Percentiles rank a stretch among this genome's conserved stretches.
phyloP scores from a whole-genome alignment of 805 yeast genomes.

The Wickerhamomyces hampshirensis region DNA sequence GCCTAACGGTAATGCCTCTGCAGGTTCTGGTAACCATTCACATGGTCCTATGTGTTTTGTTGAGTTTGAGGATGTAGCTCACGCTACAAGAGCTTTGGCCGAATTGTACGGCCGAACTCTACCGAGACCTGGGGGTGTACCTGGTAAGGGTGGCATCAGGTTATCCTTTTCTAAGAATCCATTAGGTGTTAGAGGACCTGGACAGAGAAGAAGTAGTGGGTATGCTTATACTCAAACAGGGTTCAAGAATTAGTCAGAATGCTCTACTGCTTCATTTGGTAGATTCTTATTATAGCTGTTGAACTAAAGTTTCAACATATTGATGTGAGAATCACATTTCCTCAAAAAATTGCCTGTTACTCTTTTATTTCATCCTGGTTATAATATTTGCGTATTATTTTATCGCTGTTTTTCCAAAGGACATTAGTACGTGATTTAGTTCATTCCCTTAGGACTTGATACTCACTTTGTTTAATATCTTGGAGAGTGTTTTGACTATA shows the following conservation, averaged over 20 bases:
- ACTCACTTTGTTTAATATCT: no score
- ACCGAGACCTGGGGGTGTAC: constrained; percentile 68
- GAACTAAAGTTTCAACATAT: no score
- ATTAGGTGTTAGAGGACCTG: constrained; percentile 85
- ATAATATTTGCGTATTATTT: no score
- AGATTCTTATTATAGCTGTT: no score
- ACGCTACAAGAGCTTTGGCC: constrained; percentile 90
- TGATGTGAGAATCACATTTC: no score
- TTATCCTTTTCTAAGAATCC: constrained; percentile 95
- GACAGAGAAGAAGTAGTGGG: constrained; percentile 36
- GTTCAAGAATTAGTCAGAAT: constrained; percentile 10
- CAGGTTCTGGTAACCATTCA: constrained; percentile 25
- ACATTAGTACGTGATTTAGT: no score
- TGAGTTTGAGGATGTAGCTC: constrained; percentile 93
- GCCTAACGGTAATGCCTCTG: constrained; percentile 29
- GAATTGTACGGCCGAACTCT: constrained; percentile 90
- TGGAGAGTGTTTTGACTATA: not conserved
- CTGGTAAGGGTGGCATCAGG: constrained; percentile 89
- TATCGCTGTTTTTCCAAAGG: no score
- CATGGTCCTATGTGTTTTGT: constrained; percentile 99
- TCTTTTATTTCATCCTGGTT: no score
- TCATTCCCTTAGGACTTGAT: no score
- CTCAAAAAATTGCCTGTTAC: no score
- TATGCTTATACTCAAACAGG: constrained; percentile 17
- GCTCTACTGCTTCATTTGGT: no score